Evolutionary conservation across 1,139 yeast species (phyloP).

Genomic region (Protomyces macrosporus): DNA sequence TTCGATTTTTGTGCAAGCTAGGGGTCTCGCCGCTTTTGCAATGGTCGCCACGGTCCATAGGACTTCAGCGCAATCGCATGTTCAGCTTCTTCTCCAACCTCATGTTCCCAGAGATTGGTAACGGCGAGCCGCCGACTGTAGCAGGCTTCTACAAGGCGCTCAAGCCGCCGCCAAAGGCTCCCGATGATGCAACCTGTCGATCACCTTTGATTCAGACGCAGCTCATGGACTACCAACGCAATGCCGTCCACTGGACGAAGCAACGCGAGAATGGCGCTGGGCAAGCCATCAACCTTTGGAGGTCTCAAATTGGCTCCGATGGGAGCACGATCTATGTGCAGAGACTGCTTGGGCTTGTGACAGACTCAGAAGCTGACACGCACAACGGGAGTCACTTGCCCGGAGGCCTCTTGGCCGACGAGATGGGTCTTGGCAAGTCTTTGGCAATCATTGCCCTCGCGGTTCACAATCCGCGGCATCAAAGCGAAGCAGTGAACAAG

Average conservation of each 20-base stretch:
- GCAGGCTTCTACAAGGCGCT: not conserved
- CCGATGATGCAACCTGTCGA: not conserved
- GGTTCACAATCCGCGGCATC: conserved; percentile 50
- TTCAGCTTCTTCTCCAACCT: not conserved
- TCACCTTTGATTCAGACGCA: conserved; percentile 23
- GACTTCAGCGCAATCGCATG: not conserved
- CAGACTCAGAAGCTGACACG: not conserved
- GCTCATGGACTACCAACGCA: conserved; percentile 28
- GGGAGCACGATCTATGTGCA: not conserved
- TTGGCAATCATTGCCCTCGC: conserved; percentile 70
- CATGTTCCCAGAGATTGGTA: not conserved
- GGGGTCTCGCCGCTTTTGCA: not conserved
- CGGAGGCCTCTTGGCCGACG: conserved; percentile 30
- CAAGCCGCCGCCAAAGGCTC: conserved; percentile 2
- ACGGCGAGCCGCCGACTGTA: conserved; percentile 5
- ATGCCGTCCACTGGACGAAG: conserved; percentile 29
- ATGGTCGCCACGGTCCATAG: not conserved
- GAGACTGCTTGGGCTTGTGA: conserved; percentile 4
- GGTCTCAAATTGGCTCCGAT: not conserved
- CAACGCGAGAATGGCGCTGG: conserved; percentile 19
- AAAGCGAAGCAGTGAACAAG: conserved; percentile 22
- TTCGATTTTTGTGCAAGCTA: not conserved
- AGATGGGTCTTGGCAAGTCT: conserved; percentile 96
- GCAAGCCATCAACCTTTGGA: conserved; percentile 9
- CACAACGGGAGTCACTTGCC: not conserved